Percentiles rank a stretch among this genome's conserved stretches.
Evolutionary conservation across 768 basidiomycete species (phyloP).

Genomic region (Tulasnella sp.): DNA sequence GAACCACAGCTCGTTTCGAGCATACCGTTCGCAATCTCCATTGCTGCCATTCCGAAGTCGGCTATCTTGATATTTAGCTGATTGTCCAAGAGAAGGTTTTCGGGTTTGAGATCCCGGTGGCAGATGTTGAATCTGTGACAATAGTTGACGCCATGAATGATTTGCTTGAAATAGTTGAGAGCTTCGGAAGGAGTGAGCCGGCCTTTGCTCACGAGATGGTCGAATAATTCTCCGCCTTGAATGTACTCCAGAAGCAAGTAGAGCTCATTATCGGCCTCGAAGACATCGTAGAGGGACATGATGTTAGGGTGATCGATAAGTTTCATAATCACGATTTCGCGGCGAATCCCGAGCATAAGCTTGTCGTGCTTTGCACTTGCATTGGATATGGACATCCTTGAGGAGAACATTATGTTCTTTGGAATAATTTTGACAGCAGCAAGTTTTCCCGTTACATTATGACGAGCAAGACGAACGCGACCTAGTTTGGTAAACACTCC

Average conservation of each 20-base stretch:
- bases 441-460: conserved; percentile 72
- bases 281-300: conserved; percentile 89
- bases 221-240: conserved; percentile 91
- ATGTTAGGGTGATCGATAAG: conserved; percentile 98
- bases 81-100: conserved; percentile 80
- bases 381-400: conserved; percentile 52
- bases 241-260: conserved; percentile 92
- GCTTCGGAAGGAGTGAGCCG: conserved; percentile 71
- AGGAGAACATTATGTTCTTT: conserved; percentile 59
- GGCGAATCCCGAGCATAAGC: conserved; percentile 66
- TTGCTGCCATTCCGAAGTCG: conserved; percentile 98
- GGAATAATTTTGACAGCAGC: conserved; percentile 96
- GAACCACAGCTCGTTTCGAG: conserved; percentile 93
- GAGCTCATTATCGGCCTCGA: conserved; percentile 81
- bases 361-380: conserved; percentile 65
- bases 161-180: conserved; percentile 86
- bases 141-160: conserved; percentile 89
- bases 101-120: conserved; percentile 95
- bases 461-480: conserved; percentile 86
- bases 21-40: conserved; percentile 70
- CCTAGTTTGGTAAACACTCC: conserved; percentile 25
- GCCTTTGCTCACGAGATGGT: conserved; percentile 84
- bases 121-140: conserved; percentile 96
- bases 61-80: conserved; percentile 76
- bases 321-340: conserved; percentile 98